A percentile compares a stretch with the other conserved stretches of the same genome.
phyloP scores from a whole-genome alignment of 345 rosid genomes.

The Linum tenue region DNA sequence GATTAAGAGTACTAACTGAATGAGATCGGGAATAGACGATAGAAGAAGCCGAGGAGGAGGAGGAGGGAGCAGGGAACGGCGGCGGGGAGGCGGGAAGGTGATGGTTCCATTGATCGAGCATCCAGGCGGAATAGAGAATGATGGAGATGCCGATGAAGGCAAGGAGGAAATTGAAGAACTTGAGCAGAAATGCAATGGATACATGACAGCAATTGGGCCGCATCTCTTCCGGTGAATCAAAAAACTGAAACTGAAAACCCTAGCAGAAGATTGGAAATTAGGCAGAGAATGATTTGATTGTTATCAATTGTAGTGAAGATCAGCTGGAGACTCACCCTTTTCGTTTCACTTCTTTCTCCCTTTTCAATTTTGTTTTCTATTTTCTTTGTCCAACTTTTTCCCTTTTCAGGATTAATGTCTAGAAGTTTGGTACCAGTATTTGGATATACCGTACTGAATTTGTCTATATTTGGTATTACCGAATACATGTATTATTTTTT shows the following conservation, averaged over 20 bases:
- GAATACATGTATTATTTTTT: no score
- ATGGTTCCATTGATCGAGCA: conserved; percentile 71
- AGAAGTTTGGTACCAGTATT: no score
- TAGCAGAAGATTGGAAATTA: not conserved
- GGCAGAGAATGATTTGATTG: not conserved
- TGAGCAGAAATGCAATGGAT: conserved; percentile 50
- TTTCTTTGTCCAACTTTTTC: no score
- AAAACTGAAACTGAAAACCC: conserved; percentile 6
- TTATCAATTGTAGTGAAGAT: not conserved
- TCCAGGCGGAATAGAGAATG: conserved; percentile 70
- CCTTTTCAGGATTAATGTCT: no score
- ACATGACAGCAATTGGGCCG: conserved; percentile 62
- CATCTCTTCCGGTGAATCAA: conserved; percentile 22
- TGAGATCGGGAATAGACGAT: conserved; percentile 14
- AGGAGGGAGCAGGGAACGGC: conserved; percentile 30
- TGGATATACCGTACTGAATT: no score
- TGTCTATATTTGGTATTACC: no score
- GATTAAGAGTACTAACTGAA: conserved; percentile 14
- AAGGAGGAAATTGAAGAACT: conserved; percentile 60
- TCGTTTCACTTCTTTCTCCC: no score
- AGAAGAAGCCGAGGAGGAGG: conserved; percentile 22
- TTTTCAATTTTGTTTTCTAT: no score
- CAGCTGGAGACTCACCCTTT: not conserved
- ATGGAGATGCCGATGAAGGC: conserved; percentile 59
- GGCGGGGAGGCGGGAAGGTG: conserved; percentile 38